Conservation (phyloP, 257 asterid species). For the Solanum megistacrolobum region DNA sequence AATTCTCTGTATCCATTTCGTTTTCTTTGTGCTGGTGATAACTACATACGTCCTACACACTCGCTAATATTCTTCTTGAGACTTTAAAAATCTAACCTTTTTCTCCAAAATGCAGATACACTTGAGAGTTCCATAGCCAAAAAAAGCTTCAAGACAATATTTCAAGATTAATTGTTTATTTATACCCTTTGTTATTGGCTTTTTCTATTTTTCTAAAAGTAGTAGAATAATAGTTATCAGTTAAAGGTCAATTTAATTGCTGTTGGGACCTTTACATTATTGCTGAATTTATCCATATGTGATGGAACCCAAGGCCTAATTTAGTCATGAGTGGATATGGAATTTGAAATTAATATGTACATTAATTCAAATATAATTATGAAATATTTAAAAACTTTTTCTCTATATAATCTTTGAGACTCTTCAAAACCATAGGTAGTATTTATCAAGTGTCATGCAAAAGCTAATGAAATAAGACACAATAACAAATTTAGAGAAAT, state of each 20-base stretch:
- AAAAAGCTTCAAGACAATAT: background rate
- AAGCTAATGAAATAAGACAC: background rate
- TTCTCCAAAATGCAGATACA: background rate
- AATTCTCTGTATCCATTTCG: background rate
- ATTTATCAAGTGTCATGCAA: background rate
- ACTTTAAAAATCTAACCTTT: background rate
- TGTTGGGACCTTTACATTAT: background rate
- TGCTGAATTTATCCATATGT: background rate
- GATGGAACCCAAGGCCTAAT: background rate
- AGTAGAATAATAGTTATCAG: background rate
- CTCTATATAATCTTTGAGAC: background rate
- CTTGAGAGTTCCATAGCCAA: background rate
- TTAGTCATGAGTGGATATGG: background rate
- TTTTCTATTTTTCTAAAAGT: background rate
- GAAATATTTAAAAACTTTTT: background rate
- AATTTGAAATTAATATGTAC: background rate
- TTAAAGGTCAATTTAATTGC: background rate
- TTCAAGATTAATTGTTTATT: background rate
- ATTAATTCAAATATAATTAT: background rate
- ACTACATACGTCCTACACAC: background rate
- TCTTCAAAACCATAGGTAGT: background rate
- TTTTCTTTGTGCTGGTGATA: background rate
- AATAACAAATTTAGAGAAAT: background rate
- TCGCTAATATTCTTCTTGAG: background rate
- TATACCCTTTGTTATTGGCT: background rate